These are phyloP conservation scores for Syncephalis fuscata DNA, from an alignment of 371 early-diverging fungal species.

Conservation along the genomic window DNA sequence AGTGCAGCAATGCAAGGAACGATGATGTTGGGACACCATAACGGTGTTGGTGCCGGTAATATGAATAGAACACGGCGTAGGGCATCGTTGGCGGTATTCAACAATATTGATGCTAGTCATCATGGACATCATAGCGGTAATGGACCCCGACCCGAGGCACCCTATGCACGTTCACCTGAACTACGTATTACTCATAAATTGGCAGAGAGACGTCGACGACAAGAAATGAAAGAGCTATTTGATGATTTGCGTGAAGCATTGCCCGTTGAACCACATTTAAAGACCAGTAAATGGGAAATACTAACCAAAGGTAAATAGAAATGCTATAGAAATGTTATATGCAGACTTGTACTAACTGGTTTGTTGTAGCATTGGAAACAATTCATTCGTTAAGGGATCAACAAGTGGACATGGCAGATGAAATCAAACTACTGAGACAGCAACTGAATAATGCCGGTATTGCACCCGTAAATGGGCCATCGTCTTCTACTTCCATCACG, in stretches of 20 bases:
- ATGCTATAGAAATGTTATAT: background rate
- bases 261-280: slow-evolving; percentile 53
- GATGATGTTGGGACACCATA: no score
- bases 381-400: slow-evolving; percentile 25
- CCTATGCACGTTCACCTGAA: slow-evolving; percentile 50
- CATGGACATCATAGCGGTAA: background rate
- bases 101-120: slow-evolving; percentile 5
- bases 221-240: slow-evolving; percentile 79
- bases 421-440: slow-evolving; percentile 20
- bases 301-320: slow-evolving; percentile 45
- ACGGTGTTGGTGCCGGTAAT: background rate
- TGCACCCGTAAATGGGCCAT: no score
- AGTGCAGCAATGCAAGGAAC: no score
- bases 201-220: slow-evolving; percentile 67
- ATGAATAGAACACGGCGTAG: background rate
- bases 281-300: slow-evolving; percentile 78
- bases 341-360: background rate
- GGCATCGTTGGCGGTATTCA: slow-evolving; percentile 7
- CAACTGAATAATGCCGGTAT: background rate
- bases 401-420: slow-evolving; percentile 26
- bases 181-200: slow-evolving; percentile 60
- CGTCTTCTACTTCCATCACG: no score
- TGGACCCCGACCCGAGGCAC: slow-evolving; percentile 18
- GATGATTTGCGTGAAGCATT: slow-evolving; percentile 59
- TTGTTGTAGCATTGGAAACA: slow-evolving; percentile 34